These are phyloP conservation scores for Lolium rigidum DNA, from an alignment of 176 grass and related monocot species.

Conservation along the genomic window DNA sequence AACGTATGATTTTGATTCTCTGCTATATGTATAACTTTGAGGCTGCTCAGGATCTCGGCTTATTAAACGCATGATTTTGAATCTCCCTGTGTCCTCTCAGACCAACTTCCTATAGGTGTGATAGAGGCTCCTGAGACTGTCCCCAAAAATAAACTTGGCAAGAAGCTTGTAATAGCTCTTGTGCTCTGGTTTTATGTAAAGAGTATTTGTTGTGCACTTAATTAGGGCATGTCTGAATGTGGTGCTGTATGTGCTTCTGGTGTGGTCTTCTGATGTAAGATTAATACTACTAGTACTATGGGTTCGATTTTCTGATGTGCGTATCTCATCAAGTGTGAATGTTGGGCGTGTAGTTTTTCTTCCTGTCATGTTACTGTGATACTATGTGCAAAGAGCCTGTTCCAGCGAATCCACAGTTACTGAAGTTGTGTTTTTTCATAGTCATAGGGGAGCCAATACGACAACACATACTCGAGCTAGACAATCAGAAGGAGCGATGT, in stretches of 20 bases:
- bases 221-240: too few species aligned
- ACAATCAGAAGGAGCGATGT: too few species aligned
- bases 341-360: neutral
- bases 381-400: neutral
- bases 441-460: too few species aligned
- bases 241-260: too few species aligned
- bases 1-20: too few species aligned
- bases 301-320: neutral
- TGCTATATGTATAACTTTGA: neutral
- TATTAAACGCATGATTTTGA: neutral
- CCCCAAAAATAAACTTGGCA: neutral
- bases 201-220: neutral
- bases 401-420: neutral
- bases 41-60: neutral
- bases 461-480: too few species aligned
- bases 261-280: too few species aligned
- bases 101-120: neutral
- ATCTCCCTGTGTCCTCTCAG: neutral
- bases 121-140: neutral
- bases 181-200: neutral
- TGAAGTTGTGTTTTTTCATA: too few species aligned
- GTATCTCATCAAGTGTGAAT: neutral
- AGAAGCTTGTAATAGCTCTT: neutral
- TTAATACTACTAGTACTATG: too few species aligned
- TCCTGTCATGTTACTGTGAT: neutral